phyloP scores from a whole-genome alignment of 2,329 filamentous ascomycete species.

The Teratosphaeria zuluensis region DNA sequence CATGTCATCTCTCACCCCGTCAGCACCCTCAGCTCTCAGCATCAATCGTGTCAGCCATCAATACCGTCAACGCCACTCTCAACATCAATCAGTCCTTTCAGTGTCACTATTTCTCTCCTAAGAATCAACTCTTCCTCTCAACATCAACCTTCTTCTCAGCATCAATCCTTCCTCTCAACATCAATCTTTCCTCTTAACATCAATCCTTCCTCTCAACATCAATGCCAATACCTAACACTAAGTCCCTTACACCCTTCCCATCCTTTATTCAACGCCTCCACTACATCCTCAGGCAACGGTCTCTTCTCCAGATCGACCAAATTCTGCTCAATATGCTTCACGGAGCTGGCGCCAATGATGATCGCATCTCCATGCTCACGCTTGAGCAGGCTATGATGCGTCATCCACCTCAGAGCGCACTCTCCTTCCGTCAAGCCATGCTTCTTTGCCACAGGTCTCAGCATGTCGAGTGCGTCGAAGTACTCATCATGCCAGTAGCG shows the following conservation, averaged over 20 bases:
- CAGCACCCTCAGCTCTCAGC: neutral
- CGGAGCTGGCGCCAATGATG: constrained; percentile 27
- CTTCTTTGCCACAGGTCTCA: constrained; percentile 28
- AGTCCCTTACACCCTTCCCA: constrained; percentile 27
- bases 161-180: neutral
- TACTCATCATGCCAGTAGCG: constrained; percentile 35
- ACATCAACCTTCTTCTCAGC: neutral
- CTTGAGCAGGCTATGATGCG: constrained; percentile 33
- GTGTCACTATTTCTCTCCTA: too few species aligned
- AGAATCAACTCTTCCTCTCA: too few species aligned
- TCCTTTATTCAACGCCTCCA: constrained; percentile 29
- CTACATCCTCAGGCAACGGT: constrained; percentile 31
- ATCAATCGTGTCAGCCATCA: neutral
- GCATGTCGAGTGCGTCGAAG: constrained; percentile 35
- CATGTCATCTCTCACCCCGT: neutral
- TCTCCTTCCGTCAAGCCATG: constrained; percentile 35
- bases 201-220: neutral
- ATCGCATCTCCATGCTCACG: constrained; percentile 27
- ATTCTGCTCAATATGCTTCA: constrained; percentile 29
- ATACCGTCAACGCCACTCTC: neutral
- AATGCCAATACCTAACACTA: constrained; percentile 24
- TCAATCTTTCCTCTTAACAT: neutral
- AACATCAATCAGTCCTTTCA: neutral
- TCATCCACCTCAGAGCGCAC: constrained; percentile 37
- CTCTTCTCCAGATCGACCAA: constrained; percentile 31